Evolutionary conservation across 1,284 basidiomycete genomes (phyloP).

Genomic region (Ganoderma lucidum): DNA sequence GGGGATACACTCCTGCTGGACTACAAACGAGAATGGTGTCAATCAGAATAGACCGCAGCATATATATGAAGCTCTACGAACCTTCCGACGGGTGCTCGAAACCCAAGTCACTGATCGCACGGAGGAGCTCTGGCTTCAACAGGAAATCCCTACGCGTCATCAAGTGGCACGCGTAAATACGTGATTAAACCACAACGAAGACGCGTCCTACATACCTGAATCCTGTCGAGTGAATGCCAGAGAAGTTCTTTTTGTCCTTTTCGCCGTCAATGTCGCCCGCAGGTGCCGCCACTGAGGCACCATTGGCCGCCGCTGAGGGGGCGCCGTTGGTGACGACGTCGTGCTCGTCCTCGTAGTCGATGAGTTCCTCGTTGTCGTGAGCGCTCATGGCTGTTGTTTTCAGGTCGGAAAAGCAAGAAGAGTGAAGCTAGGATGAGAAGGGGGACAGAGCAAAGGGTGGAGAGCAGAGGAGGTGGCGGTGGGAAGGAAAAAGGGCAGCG

Average conservation of each 20-base stretch:
- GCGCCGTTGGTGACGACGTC: conserved; percentile 78
- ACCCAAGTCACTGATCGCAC: conserved; percentile 98
- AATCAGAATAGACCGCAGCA: conserved; percentile 10
- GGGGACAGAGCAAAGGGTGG: conserved; percentile 28
- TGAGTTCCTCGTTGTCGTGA: conserved; percentile 86
- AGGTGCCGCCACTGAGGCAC: conserved; percentile 54
- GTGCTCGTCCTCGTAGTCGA: conserved; percentile 96
- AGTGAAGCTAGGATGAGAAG: conserved; percentile 33
- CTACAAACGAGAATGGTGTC: conserved; percentile 51
- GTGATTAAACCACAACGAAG: not conserved
- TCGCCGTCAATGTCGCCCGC: conserved; percentile 73
- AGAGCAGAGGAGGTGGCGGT: conserved; percentile 43
- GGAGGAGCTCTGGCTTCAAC: conserved; percentile 95
- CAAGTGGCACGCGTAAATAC: conserved; percentile 29
- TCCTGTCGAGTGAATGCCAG: conserved; percentile 96
- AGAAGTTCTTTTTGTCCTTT: conserved; percentile 96
- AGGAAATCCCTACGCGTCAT: conserved; percentile 84
- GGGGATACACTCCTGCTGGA: conserved; percentile 99
- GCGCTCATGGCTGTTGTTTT: conserved; percentile 59
- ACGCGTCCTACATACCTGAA: conserved; percentile 71
- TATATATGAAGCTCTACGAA: conserved; percentile 46
- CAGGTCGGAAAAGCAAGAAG: conserved; percentile 35
- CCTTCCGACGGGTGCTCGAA: conserved; percentile 99
- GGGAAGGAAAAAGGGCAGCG: conserved; percentile 42
- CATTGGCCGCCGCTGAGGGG: conserved; percentile 56